Conservation (phyloP, 352 stramenopile species). For the Saprolegnia parasitica region DNA sequence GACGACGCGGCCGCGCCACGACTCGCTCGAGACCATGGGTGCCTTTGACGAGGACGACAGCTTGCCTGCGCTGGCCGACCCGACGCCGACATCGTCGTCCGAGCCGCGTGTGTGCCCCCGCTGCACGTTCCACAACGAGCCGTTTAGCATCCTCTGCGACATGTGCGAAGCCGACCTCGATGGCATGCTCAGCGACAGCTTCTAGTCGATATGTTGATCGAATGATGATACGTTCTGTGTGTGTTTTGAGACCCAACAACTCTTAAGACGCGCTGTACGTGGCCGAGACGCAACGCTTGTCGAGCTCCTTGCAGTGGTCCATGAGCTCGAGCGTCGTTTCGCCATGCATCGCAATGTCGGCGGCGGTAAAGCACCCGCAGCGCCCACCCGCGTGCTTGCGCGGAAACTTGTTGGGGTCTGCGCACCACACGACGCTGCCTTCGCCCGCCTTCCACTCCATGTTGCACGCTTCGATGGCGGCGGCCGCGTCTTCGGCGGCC, state of each 20-base stretch:
- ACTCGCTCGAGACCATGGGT: neutral
- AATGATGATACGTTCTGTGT: neutral
- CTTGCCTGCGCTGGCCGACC: neutral
- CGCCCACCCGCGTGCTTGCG: neutral
- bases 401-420: constrained; percentile 16
- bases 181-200: neutral
- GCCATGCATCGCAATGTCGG: constrained; percentile 3
- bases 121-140: constrained; percentile 4
- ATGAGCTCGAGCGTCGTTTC: neutral
- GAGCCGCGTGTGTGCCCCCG: neutral
- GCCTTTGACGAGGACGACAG: neutral
- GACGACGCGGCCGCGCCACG: neutral
- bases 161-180: constrained; percentile 3
- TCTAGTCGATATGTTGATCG: neutral
- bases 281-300: constrained; percentile 4
- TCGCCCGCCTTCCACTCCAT: constrained; percentile 19
- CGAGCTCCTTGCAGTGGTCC: constrained; percentile 4
- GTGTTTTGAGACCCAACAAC: neutral
- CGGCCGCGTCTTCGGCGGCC: neutral
- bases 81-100: neutral
- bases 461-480: constrained; percentile 20
- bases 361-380: constrained; percentile 22
- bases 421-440: constrained; percentile 19
- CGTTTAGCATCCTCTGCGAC: constrained; percentile 1
- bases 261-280: neutral